Evolutionary conservation across 108 stramenopile species (phyloP), one percentile per base, ranked within the genome.

Genomic region (Skeletonema menzelii): DNA sequence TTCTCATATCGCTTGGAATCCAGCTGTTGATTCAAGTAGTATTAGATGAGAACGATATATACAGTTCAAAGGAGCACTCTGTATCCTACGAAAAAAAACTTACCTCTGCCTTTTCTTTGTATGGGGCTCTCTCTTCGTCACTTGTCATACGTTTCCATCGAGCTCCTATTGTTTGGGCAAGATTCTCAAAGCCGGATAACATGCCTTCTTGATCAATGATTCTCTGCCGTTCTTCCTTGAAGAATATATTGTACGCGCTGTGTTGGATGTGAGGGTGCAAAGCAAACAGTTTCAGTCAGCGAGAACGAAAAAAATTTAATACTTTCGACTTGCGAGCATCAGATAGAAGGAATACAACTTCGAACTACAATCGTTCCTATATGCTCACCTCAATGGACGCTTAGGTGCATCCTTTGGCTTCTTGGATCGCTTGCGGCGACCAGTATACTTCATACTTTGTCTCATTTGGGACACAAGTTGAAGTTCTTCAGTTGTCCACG

Each of bases 211-310:
- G 26, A n/a, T 7, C 40, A 8, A 84, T 69, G 15, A 84, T 84
- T 59, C 77, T 84, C 49, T 69, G 71, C 26, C 84, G 70, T 70
- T 82, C 76, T 47, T 82, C 80, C 65, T 77, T 84, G 80, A 84
- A 84, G 63, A 84, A 84, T 60, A 84, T 81, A 57, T 84, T 84
- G 80, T 84, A 84, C 1, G 84, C 84, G 59, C 59, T 60, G 49
- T 10, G 24, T 53, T 5, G 7, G 46, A 4, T 47, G 46, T 20
- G 46, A 47, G 19, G 46, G n/a, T 19, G 49, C 22, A n/a, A 53
- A 22, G n/a, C 7, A 22, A 53, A 53, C 1, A 12, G 40, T 40
- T 13, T n/a, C 15, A n/a, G 40, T 42, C n/a, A n/a, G n/a, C n/a
- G n/a, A n/a, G n/a, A n/a, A n/a, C n/a, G n/a, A n/a, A n/a, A n/a